Evolutionary conservation across 2,329 filamentous ascomycete species (phyloP), one percentile per base, ranked within the genome.

Genomic region (Ceratocystis papillata): DNA sequence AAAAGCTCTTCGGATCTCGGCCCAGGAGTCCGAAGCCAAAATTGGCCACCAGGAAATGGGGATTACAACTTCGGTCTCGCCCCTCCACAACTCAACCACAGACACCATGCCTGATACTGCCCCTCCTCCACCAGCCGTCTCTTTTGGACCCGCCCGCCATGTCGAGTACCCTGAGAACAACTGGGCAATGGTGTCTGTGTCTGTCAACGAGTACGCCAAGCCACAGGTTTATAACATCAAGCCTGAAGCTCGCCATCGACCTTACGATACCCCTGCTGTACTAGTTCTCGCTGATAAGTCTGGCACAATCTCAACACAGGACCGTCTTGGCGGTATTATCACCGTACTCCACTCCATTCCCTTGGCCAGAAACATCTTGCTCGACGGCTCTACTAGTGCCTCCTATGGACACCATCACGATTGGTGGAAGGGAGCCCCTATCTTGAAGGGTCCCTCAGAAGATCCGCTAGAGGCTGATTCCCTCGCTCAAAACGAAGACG

Each of bases 281-380:
- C 73, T 87, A 22, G 67, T 78, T 15, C 46, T 65, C n/a, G 48
- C 50, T 4, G 63, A 67, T 57, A 33, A 55, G 3, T 33, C 55
- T 3, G 66, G 66, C 45, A 72, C 73, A 22, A 72, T 74, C 3
- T 69, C 70, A 0, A 72, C 72, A 0, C 70, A 73, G 20, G 79
- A 80, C 69, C 75, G 78, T 15, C 71, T 87, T 0, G 82, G 80
- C 1, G 79, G 78, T 0, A 72, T 86, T 2, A 69, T 87, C 12
- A 84, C 83, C 3, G 82, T 87, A 6, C 77, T 83, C 48, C 81
- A 86, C 70, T 77, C 81, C 65, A 86, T 87, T 28, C 84, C 84
- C 0, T 73, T 83, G 0, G 78, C 78, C 0, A 79, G 83, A 64
- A 85, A 86, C 69, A 74, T 80, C 2, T 74, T 87, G 12, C 76